Conservation (phyloP, 2,329 filamentous ascomycete species). For the Cadophora sp. region DNA sequence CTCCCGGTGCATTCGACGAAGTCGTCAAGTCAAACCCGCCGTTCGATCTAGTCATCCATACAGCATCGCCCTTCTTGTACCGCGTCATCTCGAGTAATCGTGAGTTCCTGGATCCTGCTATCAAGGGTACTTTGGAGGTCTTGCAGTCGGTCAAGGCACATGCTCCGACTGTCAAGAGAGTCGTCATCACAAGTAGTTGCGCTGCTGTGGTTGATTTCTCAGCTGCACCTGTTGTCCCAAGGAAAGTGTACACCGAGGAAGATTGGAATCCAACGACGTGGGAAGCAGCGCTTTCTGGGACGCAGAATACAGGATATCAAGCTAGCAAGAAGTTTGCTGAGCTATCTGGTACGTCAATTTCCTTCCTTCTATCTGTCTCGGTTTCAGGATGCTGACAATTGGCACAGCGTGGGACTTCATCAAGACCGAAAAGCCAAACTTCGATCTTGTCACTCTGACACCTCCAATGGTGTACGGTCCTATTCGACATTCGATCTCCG, state of each 20-base stretch:
- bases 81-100: conserved; percentile 42
- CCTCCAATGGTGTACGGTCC: conserved; percentile 68
- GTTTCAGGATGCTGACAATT: neutral
- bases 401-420: conserved; percentile 67
- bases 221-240: conserved; percentile 44
- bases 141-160: conserved; percentile 71
- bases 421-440: conserved; percentile 57
- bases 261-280: conserved; percentile 62
- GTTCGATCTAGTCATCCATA: conserved; percentile 66
- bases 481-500: conserved; percentile 65
- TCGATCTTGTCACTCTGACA: conserved; percentile 65
- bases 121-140: conserved; percentile 70
- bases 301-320: conserved; percentile 52
- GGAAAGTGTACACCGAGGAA: conserved; percentile 52
- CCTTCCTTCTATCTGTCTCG: neutral
- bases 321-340: conserved; percentile 71
- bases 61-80: conserved; percentile 62
- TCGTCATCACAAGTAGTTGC: conserved; percentile 61
- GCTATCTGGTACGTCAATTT: conserved; percentile 50
- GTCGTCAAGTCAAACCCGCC: conserved; percentile 63
- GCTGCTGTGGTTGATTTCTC: conserved; percentile 44
- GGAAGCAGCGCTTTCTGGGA: conserved; percentile 46
- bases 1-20: conserved; percentile 72
- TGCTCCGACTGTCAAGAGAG: conserved; percentile 68
- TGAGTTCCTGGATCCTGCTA: conserved; percentile 58